Conservation (phyloP, 352 stramenopile genomes). For the Globisporangium parvum region DNA sequence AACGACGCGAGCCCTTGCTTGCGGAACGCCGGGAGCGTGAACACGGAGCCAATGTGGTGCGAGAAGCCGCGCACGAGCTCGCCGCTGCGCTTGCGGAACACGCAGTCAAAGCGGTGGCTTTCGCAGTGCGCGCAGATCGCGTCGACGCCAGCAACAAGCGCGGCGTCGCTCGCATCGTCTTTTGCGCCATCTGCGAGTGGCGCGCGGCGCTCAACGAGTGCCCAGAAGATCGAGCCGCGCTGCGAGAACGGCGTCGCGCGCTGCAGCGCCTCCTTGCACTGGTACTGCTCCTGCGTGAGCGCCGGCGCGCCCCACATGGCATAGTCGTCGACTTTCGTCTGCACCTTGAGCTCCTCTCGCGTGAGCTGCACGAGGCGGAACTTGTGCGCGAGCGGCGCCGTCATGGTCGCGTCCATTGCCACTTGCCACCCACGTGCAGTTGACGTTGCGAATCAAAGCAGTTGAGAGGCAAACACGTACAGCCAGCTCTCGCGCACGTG, state of each 20-base stretch:
- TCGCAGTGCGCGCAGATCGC: constrained; percentile 51
- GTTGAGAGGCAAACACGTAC: too few relatives aligned
- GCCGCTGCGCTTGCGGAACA: constrained; percentile 23
- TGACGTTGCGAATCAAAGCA: not conserved
- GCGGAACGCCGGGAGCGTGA: constrained; percentile 44
- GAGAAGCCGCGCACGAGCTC: constrained; percentile 39
- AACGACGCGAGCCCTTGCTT: constrained; percentile 40
- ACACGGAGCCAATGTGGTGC: constrained; percentile 61
- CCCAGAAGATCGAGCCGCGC: constrained; percentile 59
- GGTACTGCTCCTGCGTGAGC: constrained; percentile 34
- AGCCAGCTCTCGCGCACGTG: too few relatives aligned
- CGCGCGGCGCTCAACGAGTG: constrained; percentile 30
- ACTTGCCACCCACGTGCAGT: too few relatives aligned
- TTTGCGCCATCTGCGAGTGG: constrained; percentile 11
- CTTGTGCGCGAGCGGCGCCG: constrained; percentile 9
- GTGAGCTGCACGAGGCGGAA: constrained; percentile 48
- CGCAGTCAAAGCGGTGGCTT: constrained; percentile 49
- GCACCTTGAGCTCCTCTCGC: constrained; percentile 42
- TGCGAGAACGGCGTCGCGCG: constrained; percentile 39
- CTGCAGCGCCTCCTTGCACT: constrained; percentile 34
- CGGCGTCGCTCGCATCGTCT: constrained; percentile 17
- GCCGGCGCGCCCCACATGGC: constrained; percentile 35
- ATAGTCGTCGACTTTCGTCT: constrained; percentile 53
- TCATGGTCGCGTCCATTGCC: not conserved
- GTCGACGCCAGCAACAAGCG: constrained; percentile 12